These are phyloP conservation scores for Dothidotthia symphoricarpi DNA, from an alignment of 2,329 filamentous ascomycete genomes.

Conservation along the genomic window DNA sequence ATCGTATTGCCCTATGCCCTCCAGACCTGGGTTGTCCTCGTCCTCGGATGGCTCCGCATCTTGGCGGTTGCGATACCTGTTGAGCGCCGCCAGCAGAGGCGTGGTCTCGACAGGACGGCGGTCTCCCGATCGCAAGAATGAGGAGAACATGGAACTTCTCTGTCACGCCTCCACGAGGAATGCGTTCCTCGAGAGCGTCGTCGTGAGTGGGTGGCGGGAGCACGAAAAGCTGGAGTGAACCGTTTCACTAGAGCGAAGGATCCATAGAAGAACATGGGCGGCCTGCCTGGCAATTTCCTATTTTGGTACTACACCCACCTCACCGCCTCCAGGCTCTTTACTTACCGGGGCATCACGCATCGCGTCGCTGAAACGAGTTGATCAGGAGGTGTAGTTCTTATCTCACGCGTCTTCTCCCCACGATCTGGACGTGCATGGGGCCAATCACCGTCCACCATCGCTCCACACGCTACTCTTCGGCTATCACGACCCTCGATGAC, in stretches of 20 bases:
- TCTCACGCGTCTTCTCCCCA: conserved; percentile 12
- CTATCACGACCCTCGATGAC: too few species aligned
- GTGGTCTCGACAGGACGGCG: conserved; percentile 35
- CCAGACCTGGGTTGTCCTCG: conserved; percentile 19
- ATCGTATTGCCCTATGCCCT: conserved; percentile 24
- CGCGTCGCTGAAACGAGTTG: conserved; percentile 11
- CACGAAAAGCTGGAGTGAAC: background rate
- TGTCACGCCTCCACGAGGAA: conserved; percentile 1
- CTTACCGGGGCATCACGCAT: background rate
- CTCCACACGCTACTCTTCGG: background rate
- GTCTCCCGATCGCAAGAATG: conserved; percentile 35
- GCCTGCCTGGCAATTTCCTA: background rate
- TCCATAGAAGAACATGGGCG: too few species aligned
- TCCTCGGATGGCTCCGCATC: conserved; percentile 22
- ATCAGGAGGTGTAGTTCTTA: conserved; percentile 12
- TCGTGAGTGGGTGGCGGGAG: conserved; percentile 7
- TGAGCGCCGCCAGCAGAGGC: conserved; percentile 36
- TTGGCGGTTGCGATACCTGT: conserved; percentile 29
- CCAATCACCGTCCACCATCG: conserved; percentile 6
- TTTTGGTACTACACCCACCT: conserved; percentile 9
- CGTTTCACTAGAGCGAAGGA: too few species aligned
- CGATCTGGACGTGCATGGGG: conserved; percentile 9
- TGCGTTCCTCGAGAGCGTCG: conserved; percentile 10
- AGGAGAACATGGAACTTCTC: conserved; percentile 39
- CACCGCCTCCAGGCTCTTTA: conserved; percentile 6